Evolutionary conservation across 805 yeast genomes (phyloP), one percentile per base, ranked within the genome.

Genomic region (Candida nitratophila): DNA sequence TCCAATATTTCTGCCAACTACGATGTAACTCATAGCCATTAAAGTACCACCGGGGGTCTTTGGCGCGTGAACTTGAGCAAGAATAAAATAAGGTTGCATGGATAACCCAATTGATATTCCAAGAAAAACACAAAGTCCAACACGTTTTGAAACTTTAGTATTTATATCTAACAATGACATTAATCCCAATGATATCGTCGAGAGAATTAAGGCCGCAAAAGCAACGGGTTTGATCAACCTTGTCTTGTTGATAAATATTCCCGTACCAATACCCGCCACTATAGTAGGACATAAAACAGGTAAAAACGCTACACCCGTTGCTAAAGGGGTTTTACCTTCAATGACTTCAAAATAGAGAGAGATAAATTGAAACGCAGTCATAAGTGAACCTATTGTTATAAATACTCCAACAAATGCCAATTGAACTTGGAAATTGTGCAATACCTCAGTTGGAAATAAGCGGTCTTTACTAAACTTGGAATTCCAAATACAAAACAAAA

Each of bases 281-380:
- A 70, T 70, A 27, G 69, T 64, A 16, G 73, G 50, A 24, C 72
- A 55, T 40, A 74, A 64, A 30, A 60, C 40, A 1, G 81, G 77
- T 21, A 76, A 54, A 33, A 70, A 53, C 22, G 70, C 62, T 30
- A 74, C 54, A 34, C 81, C 81, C 2, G 79, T 64, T 21, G 59
- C 57, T 60, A 73, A 60, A 4, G 78, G 66, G 40, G 62, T 64
- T 35, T 64, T 58, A 15, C 62, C 70, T 37, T 59, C 61, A 9
- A 76, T 62, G 20, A 69, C 70, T 54, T 78, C 81, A 57, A 74
- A 79, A 53, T 75, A 76, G 14, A 68, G 59, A 3, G 74, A 58
- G 17, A 68, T 45, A 50, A 64, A 74, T 38, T 65, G 61, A 9
- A 61, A 42, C 2, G 50, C 27, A 3, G 59, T 62, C 59, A 77